Base-by-base conservation (phyloP, 2,329 filamentous ascomycete genomes). In the Alternaria rosae region DNA sequence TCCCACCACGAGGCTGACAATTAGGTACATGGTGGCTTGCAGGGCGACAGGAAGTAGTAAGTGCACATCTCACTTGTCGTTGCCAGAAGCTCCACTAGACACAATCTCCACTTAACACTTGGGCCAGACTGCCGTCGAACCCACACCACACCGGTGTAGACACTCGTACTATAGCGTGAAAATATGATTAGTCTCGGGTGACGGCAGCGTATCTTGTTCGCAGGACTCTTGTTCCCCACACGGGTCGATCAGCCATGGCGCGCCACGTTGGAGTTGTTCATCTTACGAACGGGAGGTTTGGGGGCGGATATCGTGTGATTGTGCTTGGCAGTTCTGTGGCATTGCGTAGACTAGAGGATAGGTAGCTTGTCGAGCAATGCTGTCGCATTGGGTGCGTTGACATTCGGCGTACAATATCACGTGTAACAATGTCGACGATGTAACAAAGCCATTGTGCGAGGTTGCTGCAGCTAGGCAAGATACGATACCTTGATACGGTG, bases 171-270 rank as follows among this genome's bases (percentile, higher is more conserved):
- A 38, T n/a, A 38, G 17, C 0, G n/a, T 38, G n/a, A 38, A n/a
- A 25, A 38, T 12, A 8, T 6, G 17, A 25, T 25, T 42, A 48
- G 15, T n/a, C 21, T 25, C 30, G 20, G 25, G 41, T 47, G 58
- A 42, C 54, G 58, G 47, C 54, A 57, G 54, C 20, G 17, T 42
- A 52, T 53, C 45, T 42, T 51, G 23, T 51, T 51, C 25, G 17
- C 38, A 54, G 23, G 25, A 25, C 12, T 21, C 20, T 41, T 15
- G 6, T 21, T 51, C 12, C 47, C 47, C 23, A 26, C 54, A 47
- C 25, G 35, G 23, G 17, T 50, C 12, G 17, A 30, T 45, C 53
- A 50, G 51, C 57, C 57, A 59, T 44, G 17, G 15, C 30, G 30
- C 30, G 42, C 42, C 43, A 21, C 9, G 12, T 28, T 23, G 11